Evolutionary conservation across 1,284 basidiomycete species (phyloP), one percentile per base, ranked within the genome.

Genomic region (Mycena citricolor): DNA sequence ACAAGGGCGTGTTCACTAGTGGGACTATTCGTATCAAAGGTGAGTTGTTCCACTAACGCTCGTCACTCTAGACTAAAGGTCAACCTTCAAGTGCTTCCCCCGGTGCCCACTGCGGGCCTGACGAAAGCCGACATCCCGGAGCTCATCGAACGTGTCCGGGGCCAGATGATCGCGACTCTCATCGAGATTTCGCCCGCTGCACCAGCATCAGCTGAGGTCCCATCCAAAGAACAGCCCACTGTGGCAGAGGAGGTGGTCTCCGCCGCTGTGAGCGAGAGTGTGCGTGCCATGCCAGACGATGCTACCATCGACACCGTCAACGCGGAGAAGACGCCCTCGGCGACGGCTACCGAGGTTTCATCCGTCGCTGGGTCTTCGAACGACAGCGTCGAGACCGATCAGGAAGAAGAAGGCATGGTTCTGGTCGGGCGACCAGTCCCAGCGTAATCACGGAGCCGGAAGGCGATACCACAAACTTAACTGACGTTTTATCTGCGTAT

Each of bases 1-100:
- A 79, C 44, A 76, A 81, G 56, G 84, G 83, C 33, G 71, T 86
- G 13, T 92, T 98, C 57, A 84, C 88, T 33, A 66, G 73, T 16
- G 94, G 93, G 0, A 76, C 73, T 19, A 71, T 97, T 48, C 87
- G 80, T 59, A 74, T 97, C 53, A 82, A 81, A 76, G 89, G 94
- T 94, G 57, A 56, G 83, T 63, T 40, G 8, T 14, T 16, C 3
- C 5, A 20, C 12, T 8, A 5, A 22, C 5, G 17, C 19, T 28
- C 17, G 29, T 46, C n/a, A 41, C n/a, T 14, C 31, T 7, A 4
- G 2, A 6, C 2, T 29, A 14, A 2, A 24, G n/a, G n/a, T 26
- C 36, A 28, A 37, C 32, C 32, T 23, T 42, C 41, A 59, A 89
- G 89, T 91, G 23, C 76, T 94, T 5, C 83, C 86, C 8, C 88